Evolutionary conservation across 306 rosid genomes (phyloP), one percentile per base, ranked within the genome.

Genomic region (Rosa rugosa): DNA sequence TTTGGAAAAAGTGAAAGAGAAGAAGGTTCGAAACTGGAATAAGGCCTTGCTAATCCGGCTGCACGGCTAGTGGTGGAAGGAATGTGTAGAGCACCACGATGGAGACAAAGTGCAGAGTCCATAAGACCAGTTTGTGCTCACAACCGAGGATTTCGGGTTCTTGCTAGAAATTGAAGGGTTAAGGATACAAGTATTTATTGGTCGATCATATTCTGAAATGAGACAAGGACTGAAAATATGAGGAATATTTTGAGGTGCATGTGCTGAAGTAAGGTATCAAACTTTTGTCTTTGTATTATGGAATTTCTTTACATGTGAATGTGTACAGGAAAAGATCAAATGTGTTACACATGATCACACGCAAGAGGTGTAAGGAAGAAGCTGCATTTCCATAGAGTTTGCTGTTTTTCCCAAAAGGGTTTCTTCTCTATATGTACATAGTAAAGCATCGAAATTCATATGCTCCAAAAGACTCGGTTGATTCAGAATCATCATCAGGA

Each of bases 81-180:
- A 23, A 75, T 11, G 20, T 14, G n/a, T 6, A 80, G 70, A 40
- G 69, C 41, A 11, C 75, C 60, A n/a, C 12, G 22, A 14, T 60
- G 79, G 31, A 45, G 64, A 44, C 53, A n/a, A 67, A 74, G 23
- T 56, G 65, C 14, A n/a, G 63, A 68, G 69, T 80, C 71, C 84
- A 69, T 75, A 25, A 51, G 22, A 18, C 12, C 10, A 8, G 7
- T 73, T 54, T 54, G 51, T 73, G 67, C 68, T 40, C 2, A 6
- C 69, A 0, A 63, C n/a, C 54, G 10, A 44, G 38, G 54, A 44
- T 22, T 67, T 40, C 20, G 5, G 34, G 34, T 44, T 45, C 22
- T 27, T 12, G 18, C 22, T 22, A 44, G 36, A n/a, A 13, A 22
- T 69, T n/a, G n/a, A 46, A 27, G 8, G 16, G 59, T 46, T 1